These are phyloP conservation scores for Corylus americana DNA, from an alignment of 306 rosid genomes.

Conservation along the genomic window DNA sequence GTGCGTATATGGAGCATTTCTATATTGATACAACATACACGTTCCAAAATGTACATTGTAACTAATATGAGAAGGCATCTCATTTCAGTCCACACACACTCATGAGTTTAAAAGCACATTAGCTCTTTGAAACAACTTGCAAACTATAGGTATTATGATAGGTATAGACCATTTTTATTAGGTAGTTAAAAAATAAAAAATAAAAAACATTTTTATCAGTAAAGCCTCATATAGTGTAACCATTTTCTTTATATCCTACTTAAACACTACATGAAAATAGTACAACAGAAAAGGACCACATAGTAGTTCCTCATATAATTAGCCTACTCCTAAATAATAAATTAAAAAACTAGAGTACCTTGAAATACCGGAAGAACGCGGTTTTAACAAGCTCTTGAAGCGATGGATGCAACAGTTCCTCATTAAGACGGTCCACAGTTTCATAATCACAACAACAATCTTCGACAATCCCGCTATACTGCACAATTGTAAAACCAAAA, in stretches of 20 bases:
- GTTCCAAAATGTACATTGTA: not conserved
- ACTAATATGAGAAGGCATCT: not conserved
- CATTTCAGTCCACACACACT: not conserved
- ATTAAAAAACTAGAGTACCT: constrained; percentile 39
- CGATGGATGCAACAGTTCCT: constrained; percentile 53
- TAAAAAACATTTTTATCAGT: not conserved
- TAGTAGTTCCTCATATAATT: constrained; percentile 5
- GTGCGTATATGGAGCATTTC: not conserved
- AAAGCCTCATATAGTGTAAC: not conserved
- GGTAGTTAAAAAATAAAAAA: not conserved
- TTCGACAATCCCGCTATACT: constrained; percentile 67
- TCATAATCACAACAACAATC: constrained; percentile 78
- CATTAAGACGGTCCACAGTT: constrained; percentile 53
- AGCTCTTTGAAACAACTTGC: not conserved
- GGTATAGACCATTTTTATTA: not conserved
- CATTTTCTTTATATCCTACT: not conserved
- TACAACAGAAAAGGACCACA: constrained; percentile 5
- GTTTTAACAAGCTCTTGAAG: constrained; percentile 65
- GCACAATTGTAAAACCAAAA: not conserved
- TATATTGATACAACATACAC: too few relatives aligned
- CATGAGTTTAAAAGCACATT: not conserved
- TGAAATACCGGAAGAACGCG: constrained; percentile 64
- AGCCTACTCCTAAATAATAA: constrained; percentile 12
- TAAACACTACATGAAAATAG: not conserved
- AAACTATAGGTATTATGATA: not conserved